Evolutionary conservation across 345 rosid species (phyloP).

Genomic region (Lepidium africanum): DNA sequence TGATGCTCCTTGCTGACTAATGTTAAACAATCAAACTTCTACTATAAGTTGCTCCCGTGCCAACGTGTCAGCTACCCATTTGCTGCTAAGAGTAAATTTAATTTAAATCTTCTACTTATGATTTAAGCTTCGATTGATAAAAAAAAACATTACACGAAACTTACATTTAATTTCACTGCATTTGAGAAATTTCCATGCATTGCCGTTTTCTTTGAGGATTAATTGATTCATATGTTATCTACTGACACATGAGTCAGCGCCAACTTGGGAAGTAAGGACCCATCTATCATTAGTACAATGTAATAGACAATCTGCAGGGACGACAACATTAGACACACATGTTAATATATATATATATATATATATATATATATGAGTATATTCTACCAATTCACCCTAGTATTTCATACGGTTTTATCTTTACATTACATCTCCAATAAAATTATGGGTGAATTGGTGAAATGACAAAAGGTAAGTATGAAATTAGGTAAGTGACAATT

Average conservation of each 20-base stretch:
- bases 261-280: background rate
- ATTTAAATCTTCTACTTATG: background rate
- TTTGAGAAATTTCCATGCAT: background rate
- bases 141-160: background rate
- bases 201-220: background rate
- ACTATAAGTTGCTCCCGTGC: too few species aligned
- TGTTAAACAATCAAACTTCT: too few species aligned
- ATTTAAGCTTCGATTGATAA: background rate
- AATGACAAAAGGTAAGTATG: too few species aligned
- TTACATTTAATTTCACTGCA: background rate
- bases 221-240: background rate
- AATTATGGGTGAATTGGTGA: too few species aligned
- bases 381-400: too few species aligned
- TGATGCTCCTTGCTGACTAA: too few species aligned
- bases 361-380: too few species aligned
- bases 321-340: background rate
- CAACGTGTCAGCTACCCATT: constrained; percentile 1
- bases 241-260: background rate
- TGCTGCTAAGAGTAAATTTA: background rate
- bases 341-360: too few species aligned
- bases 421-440: too few species aligned
- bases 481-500: too few species aligned
- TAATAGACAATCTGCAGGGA: background rate
- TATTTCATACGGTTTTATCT: too few species aligned
- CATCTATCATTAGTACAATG: background rate